Conservation (phyloP, 495 filamentous ascomycete species). For the Penicillium alfredii region DNA sequence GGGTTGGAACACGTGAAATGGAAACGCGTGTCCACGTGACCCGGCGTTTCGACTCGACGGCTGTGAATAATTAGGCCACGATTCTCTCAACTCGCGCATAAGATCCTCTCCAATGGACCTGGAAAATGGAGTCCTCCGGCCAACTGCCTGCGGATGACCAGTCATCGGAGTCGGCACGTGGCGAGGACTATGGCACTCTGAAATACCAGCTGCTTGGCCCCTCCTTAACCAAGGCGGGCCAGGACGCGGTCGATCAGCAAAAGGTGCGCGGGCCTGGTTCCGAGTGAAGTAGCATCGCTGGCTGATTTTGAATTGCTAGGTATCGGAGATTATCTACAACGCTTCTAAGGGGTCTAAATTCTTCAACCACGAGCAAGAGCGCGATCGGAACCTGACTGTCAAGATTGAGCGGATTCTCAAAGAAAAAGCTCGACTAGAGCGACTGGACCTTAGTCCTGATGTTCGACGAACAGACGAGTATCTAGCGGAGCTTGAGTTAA, state of each 20-base stretch:
- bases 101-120: too few species aligned
- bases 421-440: constrained; percentile 71
- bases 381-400: constrained; percentile 74
- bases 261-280: constrained; percentile 50
- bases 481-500: constrained; percentile 69
- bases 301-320: constrained; percentile 36
- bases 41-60: too few species aligned
- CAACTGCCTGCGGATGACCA: constrained; percentile 12
- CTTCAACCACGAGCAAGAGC: constrained; percentile 84
- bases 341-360: constrained; percentile 95
- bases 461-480: constrained; percentile 73
- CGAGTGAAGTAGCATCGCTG: not conserved
- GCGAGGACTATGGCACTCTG: constrained; percentile 44
- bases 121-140: constrained; percentile 22
- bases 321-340: constrained; percentile 96
- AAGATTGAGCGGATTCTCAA: constrained; percentile 79
- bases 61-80: too few species aligned
- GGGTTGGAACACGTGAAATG: constrained; percentile 19
- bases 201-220: constrained; percentile 80
- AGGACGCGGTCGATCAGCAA: constrained; percentile 87
- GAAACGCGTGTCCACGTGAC: constrained; percentile 39
- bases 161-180: constrained; percentile 1
- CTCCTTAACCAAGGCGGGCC: constrained; percentile 88
- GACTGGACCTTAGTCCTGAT: constrained; percentile 65
- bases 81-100: too few species aligned